Conservation (phyloP, 345 rosid genomes). For the Eucalyptus albens region DNA sequence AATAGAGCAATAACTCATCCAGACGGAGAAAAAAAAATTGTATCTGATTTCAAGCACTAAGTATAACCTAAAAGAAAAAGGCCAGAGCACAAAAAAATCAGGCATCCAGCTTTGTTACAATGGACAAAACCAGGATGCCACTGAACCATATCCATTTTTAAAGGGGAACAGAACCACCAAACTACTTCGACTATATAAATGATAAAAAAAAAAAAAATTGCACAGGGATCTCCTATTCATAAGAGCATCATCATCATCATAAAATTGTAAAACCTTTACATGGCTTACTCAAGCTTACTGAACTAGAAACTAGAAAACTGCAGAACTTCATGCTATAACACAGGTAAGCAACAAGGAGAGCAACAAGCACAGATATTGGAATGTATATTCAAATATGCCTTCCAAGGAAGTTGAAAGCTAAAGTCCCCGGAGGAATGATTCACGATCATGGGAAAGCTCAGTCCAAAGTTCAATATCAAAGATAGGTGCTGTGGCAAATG, state of each 20-base stretch:
- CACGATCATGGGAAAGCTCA: not conserved
- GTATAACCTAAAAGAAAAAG: not conserved
- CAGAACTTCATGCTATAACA: not conserved
- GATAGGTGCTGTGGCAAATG: not conserved
- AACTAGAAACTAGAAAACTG: not conserved
- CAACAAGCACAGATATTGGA: not conserved
- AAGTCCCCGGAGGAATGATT: not conserved
- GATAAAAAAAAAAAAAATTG: not conserved
- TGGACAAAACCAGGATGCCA: not conserved
- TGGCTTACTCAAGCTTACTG: not conserved
- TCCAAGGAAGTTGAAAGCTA: not conserved
- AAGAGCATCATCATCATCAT: not conserved
- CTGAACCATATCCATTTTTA: not conserved
- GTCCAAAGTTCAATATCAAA: not conserved
- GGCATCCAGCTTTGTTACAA: not conserved
- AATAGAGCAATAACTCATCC: not conserved
- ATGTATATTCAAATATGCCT: not conserved
- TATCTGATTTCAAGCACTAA: not conserved
- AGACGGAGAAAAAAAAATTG: not conserved
- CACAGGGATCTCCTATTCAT: not conserved
- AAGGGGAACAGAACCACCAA: not conserved
- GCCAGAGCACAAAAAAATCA: not conserved
- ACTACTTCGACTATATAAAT: not conserved
- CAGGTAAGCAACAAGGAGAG: not conserved
- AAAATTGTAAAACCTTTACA: not conserved